Percentiles rank a stretch among this genome's conserved stretches.
These are phyloP conservation scores for Tulasnella sp. DNA, from an alignment of 768 basidiomycete genomes.

Conservation along the genomic window DNA sequence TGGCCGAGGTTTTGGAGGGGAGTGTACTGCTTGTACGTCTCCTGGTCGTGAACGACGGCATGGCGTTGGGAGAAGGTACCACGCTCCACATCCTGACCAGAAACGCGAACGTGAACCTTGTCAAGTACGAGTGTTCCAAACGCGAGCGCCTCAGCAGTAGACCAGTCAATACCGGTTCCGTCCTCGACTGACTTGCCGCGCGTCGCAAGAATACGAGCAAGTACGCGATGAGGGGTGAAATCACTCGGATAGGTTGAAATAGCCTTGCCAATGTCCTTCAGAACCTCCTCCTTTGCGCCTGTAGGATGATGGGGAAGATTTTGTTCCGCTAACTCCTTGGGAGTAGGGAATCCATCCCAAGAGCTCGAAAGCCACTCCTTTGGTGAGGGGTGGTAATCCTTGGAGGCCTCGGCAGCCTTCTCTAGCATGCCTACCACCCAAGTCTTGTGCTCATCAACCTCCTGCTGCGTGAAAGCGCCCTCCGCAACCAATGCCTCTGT, in stretches of 20 bases:
- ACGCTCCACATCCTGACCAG: conserved; percentile 97
- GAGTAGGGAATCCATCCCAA: conserved; percentile 98
- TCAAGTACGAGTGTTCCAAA: conserved; percentile 90
- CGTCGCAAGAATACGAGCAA: conserved; percentile 77
- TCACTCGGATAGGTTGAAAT: conserved; percentile 78
- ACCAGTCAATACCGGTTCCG: conserved; percentile 90
- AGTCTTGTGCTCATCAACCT: conserved; percentile 95
- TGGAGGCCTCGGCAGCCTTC: conserved; percentile 83
- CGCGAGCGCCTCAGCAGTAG: conserved; percentile 95
- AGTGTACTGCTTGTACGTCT: conserved; percentile 79
- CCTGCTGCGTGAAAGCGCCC: conserved; percentile 88
- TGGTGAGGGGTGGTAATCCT: conserved; percentile 89
- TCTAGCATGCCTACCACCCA: conserved; percentile 99
- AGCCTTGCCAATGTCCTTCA: conserved; percentile 75
- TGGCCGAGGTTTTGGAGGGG: conserved; percentile 82
- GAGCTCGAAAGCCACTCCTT: conserved; percentile 97
- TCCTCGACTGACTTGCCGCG: conserved; percentile 90
- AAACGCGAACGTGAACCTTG: conserved; percentile 87
- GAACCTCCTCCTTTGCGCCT: conserved; percentile 61
- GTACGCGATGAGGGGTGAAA: conserved; percentile 85
- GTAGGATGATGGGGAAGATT: conserved; percentile 86
- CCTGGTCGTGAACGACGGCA: conserved; percentile 93
- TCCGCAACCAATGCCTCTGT: conserved; percentile 82
- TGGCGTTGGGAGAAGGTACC: conserved; percentile 99
- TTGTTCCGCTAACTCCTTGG: conserved; percentile 86